Conservation (phyloP, 768 basidiomycete genomes). For the Chalciporus sphaerocephalus region DNA sequence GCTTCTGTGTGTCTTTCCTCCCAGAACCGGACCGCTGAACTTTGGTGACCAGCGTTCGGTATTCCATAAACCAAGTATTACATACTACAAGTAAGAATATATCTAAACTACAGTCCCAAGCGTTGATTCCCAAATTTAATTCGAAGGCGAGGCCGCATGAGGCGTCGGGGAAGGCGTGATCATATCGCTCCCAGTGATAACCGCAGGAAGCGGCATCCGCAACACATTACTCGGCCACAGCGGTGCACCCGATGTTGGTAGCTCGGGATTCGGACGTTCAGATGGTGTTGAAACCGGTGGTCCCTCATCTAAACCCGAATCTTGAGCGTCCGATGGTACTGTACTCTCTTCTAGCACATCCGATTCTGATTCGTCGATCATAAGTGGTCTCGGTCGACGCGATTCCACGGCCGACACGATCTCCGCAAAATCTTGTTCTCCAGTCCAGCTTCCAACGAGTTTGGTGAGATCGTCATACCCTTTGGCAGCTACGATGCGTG, state of each 20-base stretch:
- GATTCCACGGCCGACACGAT: conserved; percentile 46
- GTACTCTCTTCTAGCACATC: not conserved
- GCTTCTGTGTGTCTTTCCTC: not conserved
- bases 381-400: conserved; percentile 22
- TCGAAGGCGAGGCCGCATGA: conserved; percentile 13
- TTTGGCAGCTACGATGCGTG: conserved; percentile 57
- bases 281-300: conserved; percentile 41
- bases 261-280: conserved; percentile 55
- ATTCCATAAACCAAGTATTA: conserved; percentile 27
- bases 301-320: conserved; percentile 29
- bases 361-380: conserved; percentile 4
- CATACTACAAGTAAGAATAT: too few species aligned
- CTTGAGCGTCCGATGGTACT: not conserved
- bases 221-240: conserved; percentile 37
- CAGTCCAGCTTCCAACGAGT: conserved; percentile 52
- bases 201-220: conserved; percentile 35
- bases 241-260: conserved; percentile 46
- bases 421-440: conserved; percentile 56
- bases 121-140: not conserved
- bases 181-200: conserved; percentile 41
- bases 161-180: conserved; percentile 45
- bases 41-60: conserved; percentile 62
- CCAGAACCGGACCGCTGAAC: conserved; percentile 67
- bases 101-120: too few species aligned
- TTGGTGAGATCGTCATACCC: conserved; percentile 50